Base-by-base conservation (phyloP, 2,329 filamentous ascomycete species). In the Alternaria gaisen region DNA sequence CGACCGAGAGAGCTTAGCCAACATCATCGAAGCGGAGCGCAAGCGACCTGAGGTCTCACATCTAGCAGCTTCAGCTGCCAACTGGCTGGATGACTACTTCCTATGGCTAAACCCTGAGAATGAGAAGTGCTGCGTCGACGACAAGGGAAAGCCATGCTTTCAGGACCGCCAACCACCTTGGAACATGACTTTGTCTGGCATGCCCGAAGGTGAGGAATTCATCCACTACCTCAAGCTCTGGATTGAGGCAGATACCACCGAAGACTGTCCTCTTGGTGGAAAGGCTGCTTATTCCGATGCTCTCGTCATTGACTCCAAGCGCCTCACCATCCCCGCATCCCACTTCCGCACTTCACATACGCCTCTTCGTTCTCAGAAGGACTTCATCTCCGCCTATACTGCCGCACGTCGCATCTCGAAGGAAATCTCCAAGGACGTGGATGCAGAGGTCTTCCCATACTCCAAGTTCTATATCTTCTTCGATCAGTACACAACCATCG, bases 401-500 rank as follows among this genome's bases (percentile, higher is more conserved):
- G 88, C 94, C 1, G 95, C 95, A 3, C 91, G 94, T 18, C 91
- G 95, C 61, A 97, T 99, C 64, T 89, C 94, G 0, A 82, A 88
- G 12, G 90, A 91, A 28, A 89, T 99, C 53, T 90, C 86, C 14
- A 80, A 86, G 54, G 84, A 86, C 53, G 94, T 93, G 5, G 87
- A 89, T 5, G 88, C 92, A 22, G 89, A 95, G 24, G 90, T 99
- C 3, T 99, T 99, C 84, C 93, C 95, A 0, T 99, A 99, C 82
- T 96, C 92, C 69, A 90, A 97, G 62, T 97, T 97, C 78, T 99
- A 99, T 82, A 94, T 99, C 77, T 99, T 98, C 86, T 99, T 99
- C 77, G 95, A 99, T 76, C 95, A 98, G 77, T 99, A 99, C 75
- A 86, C 92, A 6, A 87, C 87, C 59, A 98, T 99, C 63, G 88